These are phyloP conservation scores for Casuarina equisetifolia DNA, from an alignment of 306 rosid species.

Conservation along the genomic window DNA sequence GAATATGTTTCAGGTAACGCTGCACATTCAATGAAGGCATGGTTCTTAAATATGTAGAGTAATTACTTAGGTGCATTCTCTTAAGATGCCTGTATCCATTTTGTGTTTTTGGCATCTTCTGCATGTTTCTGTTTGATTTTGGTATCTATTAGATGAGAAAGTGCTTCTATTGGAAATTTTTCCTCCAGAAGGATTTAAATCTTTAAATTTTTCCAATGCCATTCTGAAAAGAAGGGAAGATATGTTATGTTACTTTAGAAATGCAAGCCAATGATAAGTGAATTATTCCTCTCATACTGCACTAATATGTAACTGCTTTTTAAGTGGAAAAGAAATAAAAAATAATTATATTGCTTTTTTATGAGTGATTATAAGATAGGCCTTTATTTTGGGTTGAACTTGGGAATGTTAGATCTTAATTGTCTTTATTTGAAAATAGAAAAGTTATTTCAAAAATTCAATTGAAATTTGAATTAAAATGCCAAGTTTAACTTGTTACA, in stretches of 20 bases:
- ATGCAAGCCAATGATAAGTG: neutral
- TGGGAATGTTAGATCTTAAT: neutral
- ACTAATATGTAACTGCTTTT: neutral
- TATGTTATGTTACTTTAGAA: neutral
- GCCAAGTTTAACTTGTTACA: no score
- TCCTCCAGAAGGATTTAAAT: neutral
- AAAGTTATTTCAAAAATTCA: neutral
- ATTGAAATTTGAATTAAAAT: no score
- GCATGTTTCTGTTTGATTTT: conserved; percentile 7
- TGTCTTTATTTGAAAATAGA: neutral
- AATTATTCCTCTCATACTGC: neutral
- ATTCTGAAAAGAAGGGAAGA: neutral
- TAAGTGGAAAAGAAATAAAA: neutral
- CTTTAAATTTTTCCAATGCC: conserved; percentile 3
- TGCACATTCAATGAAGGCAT: conserved; percentile 17
- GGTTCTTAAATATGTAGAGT: conserved; percentile 18
- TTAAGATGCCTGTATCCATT: conserved; percentile 12
- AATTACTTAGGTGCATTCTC: conserved; percentile 14
- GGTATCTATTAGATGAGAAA: neutral
- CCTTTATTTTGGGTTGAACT: neutral
- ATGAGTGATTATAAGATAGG: neutral
- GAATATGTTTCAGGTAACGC: conserved; percentile 81
- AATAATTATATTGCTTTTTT: neutral
- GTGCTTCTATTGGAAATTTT: neutral
- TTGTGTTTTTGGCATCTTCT: conserved; percentile 11